These are phyloP conservation scores for Reutealis trisperma DNA, from an alignment of 345 rosid genomes.

Conservation along the genomic window DNA sequence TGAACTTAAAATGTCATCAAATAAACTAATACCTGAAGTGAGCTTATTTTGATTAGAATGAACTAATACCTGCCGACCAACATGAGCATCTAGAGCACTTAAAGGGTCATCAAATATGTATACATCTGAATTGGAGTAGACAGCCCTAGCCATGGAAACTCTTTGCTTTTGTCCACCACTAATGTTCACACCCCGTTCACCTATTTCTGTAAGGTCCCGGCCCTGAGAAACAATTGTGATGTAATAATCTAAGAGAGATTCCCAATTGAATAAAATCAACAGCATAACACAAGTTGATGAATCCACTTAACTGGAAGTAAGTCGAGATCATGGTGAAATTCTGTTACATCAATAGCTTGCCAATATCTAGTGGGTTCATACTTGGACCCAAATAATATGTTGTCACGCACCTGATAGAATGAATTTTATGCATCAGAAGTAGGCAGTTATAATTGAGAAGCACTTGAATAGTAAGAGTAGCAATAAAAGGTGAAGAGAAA, in stretches of 20 bases:
- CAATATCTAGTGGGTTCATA: constrained; percentile 69
- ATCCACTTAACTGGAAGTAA: constrained; percentile 58
- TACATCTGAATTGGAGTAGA: constrained; percentile 33
- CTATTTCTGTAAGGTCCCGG: constrained; percentile 48
- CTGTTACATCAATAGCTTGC: constrained; percentile 80
- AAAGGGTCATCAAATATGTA: constrained; percentile 39
- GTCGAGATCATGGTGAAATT: constrained; percentile 89
- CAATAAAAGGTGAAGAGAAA: background rate
- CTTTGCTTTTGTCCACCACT: constrained; percentile 43
- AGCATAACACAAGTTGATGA: background rate
- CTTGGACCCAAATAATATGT: constrained; percentile 84
- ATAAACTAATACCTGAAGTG: background rate
- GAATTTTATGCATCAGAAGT: too few relatives aligned
- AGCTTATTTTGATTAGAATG: background rate
- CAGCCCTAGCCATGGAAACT: constrained; percentile 34
- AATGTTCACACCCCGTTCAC: constrained; percentile 38
- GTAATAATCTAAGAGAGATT: constrained; percentile 3
- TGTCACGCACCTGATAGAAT: constrained; percentile 73
- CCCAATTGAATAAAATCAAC: background rate
- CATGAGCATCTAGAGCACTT: constrained; percentile 41
- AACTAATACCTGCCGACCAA: constrained; percentile 28
- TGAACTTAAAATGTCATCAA: too few relatives aligned
- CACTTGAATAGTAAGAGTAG: background rate
- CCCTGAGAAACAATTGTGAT: constrained; percentile 54
- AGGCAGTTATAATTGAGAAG: background rate